These are phyloP conservation scores for Eimeria maxima DNA, from an alignment of 169 alveolate genomes.

Conservation along the genomic window DNA sequence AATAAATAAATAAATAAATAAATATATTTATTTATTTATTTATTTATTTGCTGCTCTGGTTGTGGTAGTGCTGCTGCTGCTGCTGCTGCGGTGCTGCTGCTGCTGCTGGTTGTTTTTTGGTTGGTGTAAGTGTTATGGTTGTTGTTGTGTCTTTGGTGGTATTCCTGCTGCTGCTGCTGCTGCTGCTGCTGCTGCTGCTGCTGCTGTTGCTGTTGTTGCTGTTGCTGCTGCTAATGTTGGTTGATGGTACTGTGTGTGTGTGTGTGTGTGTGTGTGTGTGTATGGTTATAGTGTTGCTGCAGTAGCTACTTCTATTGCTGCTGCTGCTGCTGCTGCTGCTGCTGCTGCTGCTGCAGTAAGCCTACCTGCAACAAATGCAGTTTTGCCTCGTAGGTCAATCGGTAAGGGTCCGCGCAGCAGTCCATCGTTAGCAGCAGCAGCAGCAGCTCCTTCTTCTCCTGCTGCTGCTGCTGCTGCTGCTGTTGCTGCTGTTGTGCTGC, in stretches of 20 bases:
- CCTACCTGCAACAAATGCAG: conserved; percentile 83
- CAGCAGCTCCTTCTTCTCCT: not conserved
- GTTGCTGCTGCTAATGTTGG: no score
- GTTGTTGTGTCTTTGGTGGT: no score
- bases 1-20: conserved; percentile 86
- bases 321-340: not conserved
- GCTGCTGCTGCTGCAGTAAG: no score
- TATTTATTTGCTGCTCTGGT: conserved; percentile 87
- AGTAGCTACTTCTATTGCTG: not conserved
- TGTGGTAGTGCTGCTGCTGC: conserved; percentile 88
- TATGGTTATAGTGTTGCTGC: not conserved
- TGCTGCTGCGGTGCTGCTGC: conserved; percentile 82
- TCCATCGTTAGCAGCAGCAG: no score
- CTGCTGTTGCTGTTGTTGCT: no score
- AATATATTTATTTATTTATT: conserved; percentile 87
- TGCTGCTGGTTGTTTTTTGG: no score
- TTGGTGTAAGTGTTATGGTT: no score
- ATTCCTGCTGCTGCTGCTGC: no score
- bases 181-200: not conserved
- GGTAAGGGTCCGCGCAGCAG: conserved; percentile 61
- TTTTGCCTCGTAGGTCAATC: conserved; percentile 80
- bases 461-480: conserved; percentile 44
- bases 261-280: no score
- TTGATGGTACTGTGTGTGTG: not conserved
- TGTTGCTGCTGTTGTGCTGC: not conserved